Base-by-base conservation (phyloP, 176 grass and related monocot species). In the Avena sativa region DNA sequence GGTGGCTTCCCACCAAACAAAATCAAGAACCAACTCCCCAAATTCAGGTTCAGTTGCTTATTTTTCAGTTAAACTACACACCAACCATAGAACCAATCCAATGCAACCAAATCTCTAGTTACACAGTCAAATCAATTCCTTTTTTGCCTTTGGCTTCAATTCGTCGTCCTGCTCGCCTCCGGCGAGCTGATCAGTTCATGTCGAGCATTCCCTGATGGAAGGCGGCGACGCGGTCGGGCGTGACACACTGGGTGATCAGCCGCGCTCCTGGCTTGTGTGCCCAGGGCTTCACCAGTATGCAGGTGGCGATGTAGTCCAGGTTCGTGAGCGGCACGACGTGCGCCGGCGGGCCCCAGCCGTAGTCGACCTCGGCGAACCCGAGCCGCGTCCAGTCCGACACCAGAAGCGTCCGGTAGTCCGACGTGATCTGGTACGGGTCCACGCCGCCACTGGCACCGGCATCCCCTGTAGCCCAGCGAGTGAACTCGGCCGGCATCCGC, bases 371-470 rank as follows among this genome's bases (percentile, higher is more conserved):
- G 0, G 95, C 91, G 84, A 95, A 95, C 0, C 96, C 96, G 14
- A 98, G 86, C 34, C 93, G 84, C 8, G 96, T 93, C 96, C 96
- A 98, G 61, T 98, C 96, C 3, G 96, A 98, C 21, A 95, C 93
- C 0, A 94, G 88, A 81, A 98, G 83, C 20, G 91, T 95, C 12
- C 83, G 67, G 81, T 98, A 92, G 77, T 92, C 93, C 3, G 96
- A 88, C 4, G 96, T 98, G 91, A 98, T 90, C 83, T 98, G 91
- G 62, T 95, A 98, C 9, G 96, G 96, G 71, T 98, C 96, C 1
- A 58, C 84, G 48, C 14, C 86, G 59, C 50, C 10, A 16, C 38
- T 30, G 25, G 74, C 4, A 0, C 50, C 74, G 9, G 74, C 50
- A 3, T 94, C 94, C 0, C 88, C 94, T 0, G 75, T 74, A 2